Conservation (phyloP, 2,329 filamentous ascomycete species). For the Laburnicola sp. region DNA sequence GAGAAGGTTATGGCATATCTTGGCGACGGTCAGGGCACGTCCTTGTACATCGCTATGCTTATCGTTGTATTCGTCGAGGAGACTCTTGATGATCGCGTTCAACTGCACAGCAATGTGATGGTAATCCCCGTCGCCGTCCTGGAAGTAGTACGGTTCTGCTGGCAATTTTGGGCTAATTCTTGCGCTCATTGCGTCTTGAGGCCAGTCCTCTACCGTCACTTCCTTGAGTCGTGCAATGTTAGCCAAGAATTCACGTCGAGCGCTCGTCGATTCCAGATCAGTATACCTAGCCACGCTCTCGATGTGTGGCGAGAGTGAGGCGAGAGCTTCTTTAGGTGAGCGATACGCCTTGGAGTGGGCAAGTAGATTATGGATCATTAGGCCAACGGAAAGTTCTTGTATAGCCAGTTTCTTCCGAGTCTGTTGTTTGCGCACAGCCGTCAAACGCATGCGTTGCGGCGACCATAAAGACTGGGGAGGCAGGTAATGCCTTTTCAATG, state of each 20-base stretch:
- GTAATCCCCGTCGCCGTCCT: slow-evolving; percentile 46
- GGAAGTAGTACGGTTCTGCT: slow-evolving; percentile 39
- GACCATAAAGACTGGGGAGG: slow-evolving; percentile 54
- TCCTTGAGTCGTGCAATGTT: slow-evolving; percentile 20
- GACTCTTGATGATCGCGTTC: slow-evolving; percentile 35
- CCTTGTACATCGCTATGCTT: not conserved
- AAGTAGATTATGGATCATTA: slow-evolving; percentile 46
- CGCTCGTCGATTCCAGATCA: slow-evolving; percentile 1
- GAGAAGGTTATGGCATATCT: slow-evolving; percentile 66
- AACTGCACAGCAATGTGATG: slow-evolving; percentile 32
- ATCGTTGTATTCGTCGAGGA: slow-evolving; percentile 22
- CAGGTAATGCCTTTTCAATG: slow-evolving; percentile 37
- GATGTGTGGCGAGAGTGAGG: slow-evolving; percentile 27
- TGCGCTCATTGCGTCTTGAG: slow-evolving; percentile 17
- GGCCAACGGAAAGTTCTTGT: slow-evolving; percentile 47
- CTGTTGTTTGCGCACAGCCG: slow-evolving; percentile 38
- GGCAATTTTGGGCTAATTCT: slow-evolving; percentile 14
- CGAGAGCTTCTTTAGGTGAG: slow-evolving; percentile 11
- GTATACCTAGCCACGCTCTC: slow-evolving; percentile 14
- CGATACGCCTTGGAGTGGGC: slow-evolving; percentile 14
- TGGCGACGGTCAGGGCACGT: slow-evolving; percentile 24
- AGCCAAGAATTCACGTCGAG: slow-evolving; percentile 21
- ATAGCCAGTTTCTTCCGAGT: slow-evolving; percentile 49
- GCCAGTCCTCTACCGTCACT: slow-evolving; percentile 10
- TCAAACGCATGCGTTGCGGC: slow-evolving; percentile 31